A percentile compares a stretch with the other conserved stretches of the same genome.
Conservation (phyloP, 192 early-diverging fungal species). For the Ramicandelaber brevisporus region DNA sequence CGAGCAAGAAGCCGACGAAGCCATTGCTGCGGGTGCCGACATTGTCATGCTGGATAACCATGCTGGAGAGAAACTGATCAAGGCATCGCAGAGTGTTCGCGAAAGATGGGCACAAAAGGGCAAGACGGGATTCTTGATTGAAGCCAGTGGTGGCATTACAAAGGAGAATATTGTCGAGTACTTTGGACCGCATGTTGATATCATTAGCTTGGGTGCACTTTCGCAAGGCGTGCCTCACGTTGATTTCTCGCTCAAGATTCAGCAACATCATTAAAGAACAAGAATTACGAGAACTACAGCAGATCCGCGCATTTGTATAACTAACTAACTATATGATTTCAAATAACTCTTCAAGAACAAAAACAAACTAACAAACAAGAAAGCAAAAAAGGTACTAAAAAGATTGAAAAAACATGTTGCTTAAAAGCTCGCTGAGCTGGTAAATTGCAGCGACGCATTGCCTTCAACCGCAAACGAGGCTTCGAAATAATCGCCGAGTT, state of each 20-base stretch:
- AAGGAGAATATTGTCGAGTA: conserved; percentile 54
- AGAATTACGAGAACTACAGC: no score
- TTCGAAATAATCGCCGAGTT: no score
- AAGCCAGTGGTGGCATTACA: conserved; percentile 90
- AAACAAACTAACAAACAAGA: no score
- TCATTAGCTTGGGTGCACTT: conserved; percentile 77
- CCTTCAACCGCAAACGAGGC: no score
- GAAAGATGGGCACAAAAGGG: conserved; percentile 33
- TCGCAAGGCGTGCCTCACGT: conserved; percentile 88
- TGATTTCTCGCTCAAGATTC: conserved; percentile 91
- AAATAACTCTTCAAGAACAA: no score
- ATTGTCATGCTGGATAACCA: conserved; percentile 98
- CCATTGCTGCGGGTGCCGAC: conserved; percentile 85
- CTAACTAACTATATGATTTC: no score
- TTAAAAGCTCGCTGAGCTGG: no score
- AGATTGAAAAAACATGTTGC: no score
- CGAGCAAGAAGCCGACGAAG: conserved; percentile 82
- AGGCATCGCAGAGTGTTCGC: conserved; percentile 47
- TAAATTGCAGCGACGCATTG: no score
- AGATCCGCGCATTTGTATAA: no score
- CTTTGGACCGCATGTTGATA: conserved; percentile 65
- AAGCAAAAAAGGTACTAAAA: no score
- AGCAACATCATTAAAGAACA: conserved; percentile 6
- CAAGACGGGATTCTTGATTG: conserved; percentile 35
- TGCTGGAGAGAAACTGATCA: conserved; percentile 33